Percentiles rank a stretch among this genome's conserved stretches.
Evolutionary conservation across 2,329 filamentous ascomycete genomes (phyloP).

Genomic region (Bipolaris cookei): DNA sequence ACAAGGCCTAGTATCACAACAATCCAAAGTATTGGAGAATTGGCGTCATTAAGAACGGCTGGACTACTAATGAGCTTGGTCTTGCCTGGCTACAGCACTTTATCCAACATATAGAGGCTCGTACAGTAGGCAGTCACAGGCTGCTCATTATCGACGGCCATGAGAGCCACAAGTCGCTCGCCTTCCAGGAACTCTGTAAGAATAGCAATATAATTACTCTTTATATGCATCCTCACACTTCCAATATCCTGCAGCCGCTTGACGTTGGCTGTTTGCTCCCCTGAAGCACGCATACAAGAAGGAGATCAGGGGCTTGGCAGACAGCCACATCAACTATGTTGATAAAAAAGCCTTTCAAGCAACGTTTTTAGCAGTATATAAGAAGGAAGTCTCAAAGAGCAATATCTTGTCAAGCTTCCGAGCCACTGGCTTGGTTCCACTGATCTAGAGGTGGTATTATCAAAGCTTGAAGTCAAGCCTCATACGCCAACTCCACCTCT

Average conservation of each 20-base stretch:
- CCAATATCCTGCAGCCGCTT: background rate
- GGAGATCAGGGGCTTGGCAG: background rate
- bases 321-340: background rate
- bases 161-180: no score
- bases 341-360: background rate
- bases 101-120: slow-evolving; percentile 36
- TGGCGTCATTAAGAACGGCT: slow-evolving; percentile 41
- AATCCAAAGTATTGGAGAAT: slow-evolving; percentile 33
- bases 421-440: no score
- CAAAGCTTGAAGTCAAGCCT: no score
- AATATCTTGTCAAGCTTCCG: slow-evolving; percentile 15
- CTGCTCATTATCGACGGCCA: slow-evolving; percentile 50
- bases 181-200: slow-evolving; percentile 47
- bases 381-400: background rate
- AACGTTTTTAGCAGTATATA: background rate
- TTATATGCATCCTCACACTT: slow-evolving; percentile 30
- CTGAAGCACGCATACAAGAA: background rate
- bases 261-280: slow-evolving; percentile 16
- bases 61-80: slow-evolving; percentile 44
- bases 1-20: slow-evolving; percentile 14
- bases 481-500: no score
- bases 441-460: no score
- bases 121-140: slow-evolving; percentile 35
- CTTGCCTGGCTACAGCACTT: slow-evolving; percentile 49
- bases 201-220: slow-evolving; percentile 50